A percentile compares a stretch with the other conserved stretches of the same genome.
Evolutionary conservation across 305 asterid genomes (phyloP).

Genomic region (Rubia peregrina): DNA sequence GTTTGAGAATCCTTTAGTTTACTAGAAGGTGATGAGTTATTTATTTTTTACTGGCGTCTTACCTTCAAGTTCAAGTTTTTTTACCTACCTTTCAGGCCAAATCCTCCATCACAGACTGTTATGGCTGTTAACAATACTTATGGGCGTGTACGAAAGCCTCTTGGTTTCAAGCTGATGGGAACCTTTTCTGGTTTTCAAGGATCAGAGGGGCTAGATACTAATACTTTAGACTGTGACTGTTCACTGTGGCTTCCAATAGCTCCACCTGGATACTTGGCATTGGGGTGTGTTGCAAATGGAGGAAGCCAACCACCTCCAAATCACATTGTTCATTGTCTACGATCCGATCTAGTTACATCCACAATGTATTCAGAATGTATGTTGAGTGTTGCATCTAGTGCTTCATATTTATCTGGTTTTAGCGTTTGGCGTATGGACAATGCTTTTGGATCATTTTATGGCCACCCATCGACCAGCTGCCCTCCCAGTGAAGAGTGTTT

Average conservation of each 20-base stretch:
- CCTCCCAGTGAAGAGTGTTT: slow-evolving; percentile 60
- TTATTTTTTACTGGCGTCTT: background rate
- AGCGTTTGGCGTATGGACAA: slow-evolving; percentile 97
- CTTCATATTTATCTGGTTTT: slow-evolving; percentile 59
- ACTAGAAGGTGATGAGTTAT: slow-evolving; percentile 3
- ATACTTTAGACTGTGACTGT: slow-evolving; percentile 49
- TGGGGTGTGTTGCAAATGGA: slow-evolving; percentile 89
- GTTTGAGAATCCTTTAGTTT: background rate
- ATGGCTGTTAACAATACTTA: slow-evolving; percentile 80
- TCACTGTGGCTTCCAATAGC: slow-evolving; percentile 95
- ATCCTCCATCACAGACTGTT: slow-evolving; percentile 95
- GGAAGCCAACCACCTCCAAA: slow-evolving; percentile 86
- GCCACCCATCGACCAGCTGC: slow-evolving; percentile 52
- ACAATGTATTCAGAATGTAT: slow-evolving; percentile 67
- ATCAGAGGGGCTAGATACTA: slow-evolving; percentile 36
- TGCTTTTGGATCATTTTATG: slow-evolving; percentile 81
- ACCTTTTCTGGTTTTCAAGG: slow-evolving; percentile 53
- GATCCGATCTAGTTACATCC: slow-evolving; percentile 89
- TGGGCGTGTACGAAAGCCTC: slow-evolving; percentile 93
- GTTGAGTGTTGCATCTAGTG: slow-evolving; percentile 43
- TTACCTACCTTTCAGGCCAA: slow-evolving; percentile 54
- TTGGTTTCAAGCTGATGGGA: slow-evolving; percentile 74
- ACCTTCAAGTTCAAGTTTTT: background rate
- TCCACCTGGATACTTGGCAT: slow-evolving; percentile 87
- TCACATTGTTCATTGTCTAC: slow-evolving; percentile 88